These are phyloP conservation scores for Phoenix dactylifera DNA, from an alignment of 176 grass and related monocot genomes.

Conservation along the genomic window DNA sequence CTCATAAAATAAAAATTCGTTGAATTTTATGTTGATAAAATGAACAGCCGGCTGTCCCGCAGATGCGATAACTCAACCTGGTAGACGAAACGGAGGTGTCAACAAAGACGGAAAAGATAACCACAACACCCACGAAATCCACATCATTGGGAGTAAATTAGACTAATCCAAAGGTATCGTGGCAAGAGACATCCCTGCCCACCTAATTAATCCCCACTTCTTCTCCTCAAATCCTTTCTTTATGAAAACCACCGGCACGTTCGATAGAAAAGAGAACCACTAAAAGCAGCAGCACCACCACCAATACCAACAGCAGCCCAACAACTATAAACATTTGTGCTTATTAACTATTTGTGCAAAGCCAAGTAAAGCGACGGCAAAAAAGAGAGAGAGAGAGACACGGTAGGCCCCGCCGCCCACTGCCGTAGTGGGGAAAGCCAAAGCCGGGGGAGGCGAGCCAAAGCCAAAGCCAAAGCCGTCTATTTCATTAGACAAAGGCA, in stretches of 20 bases:
- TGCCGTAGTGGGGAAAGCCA: constrained; percentile 2
- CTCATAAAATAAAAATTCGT: no score
- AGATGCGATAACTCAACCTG: not conserved
- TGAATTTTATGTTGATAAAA: no score
- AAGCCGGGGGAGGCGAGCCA: not conserved
- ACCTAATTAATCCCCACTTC: not conserved
- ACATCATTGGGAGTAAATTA: not conserved
- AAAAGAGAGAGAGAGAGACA: not conserved
- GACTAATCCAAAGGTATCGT: not conserved
- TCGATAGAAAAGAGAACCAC: not conserved
- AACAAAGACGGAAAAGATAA: not conserved
- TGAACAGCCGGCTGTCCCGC: not conserved
- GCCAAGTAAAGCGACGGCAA: not conserved
- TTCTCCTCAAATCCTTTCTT: not conserved
- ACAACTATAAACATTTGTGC: not conserved
- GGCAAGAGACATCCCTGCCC: not conserved
- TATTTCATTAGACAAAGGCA: not conserved
- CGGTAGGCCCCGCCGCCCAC: not conserved
- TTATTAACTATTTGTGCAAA: not conserved
- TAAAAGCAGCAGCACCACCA: not conserved
- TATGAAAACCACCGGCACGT: not conserved
- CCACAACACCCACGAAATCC: no score
- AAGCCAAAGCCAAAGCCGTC: not conserved
- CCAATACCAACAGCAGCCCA: not conserved
- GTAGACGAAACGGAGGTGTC: not conserved